Percentiles rank a stretch among this genome's conserved stretches.
Evolutionary conservation across 139 green algal genomes (phyloP).

Genomic region (Eudorina sp.): DNA sequence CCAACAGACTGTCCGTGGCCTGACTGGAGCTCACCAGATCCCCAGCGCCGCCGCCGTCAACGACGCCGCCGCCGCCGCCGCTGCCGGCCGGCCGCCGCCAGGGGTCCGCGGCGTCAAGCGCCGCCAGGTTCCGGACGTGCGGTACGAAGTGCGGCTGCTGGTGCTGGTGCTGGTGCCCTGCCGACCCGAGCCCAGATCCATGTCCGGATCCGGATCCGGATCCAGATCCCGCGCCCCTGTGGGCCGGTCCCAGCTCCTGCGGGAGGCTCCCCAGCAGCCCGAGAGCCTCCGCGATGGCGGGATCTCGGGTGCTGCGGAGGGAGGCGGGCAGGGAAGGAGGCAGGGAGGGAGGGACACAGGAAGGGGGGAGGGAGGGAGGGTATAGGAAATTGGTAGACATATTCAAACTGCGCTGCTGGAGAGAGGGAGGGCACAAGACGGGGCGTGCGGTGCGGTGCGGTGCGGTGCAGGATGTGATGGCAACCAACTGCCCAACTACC

Average conservation of each 20-base stretch:
- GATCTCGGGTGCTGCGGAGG: neutral
- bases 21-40: neutral
- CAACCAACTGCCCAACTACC: too few relatives aligned
- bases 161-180: neutral
- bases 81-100: neutral
- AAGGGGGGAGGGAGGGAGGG: neutral
- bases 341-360: neutral
- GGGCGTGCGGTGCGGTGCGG: too few relatives aligned
- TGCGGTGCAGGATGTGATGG: too few relatives aligned
- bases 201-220: neutral
- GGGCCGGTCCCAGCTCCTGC: neutral
- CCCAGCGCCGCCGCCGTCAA: neutral
- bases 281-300: constrained; percentile 17
- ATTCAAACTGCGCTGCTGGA: neutral
- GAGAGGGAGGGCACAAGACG: neutral
- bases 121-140: neutral
- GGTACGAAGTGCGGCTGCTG: neutral
- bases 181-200: neutral
- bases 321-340: neutral
- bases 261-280: constrained; percentile 30
- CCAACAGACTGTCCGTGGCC: neutral
- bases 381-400: neutral
- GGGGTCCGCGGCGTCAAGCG: neutral
- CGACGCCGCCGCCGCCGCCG: neutral
- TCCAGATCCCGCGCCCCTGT: neutral